Evolutionary conservation across 352 stramenopile genomes (phyloP).

Genomic region (Phytophthora parvispora): DNA sequence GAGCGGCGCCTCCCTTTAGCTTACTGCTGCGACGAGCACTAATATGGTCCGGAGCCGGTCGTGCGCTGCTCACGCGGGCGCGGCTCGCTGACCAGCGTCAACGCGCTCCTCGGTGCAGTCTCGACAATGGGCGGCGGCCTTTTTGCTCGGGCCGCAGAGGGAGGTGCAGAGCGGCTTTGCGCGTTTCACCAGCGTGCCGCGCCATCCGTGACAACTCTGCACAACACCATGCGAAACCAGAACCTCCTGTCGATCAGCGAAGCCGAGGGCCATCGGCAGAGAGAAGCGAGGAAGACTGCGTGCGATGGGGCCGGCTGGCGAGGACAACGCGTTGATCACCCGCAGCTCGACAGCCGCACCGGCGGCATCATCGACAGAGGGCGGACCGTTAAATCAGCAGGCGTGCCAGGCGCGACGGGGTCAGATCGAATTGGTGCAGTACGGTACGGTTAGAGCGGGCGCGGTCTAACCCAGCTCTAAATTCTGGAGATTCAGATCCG

Average conservation of each 20-base stretch:
- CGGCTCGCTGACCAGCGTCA: background rate
- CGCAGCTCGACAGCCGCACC: background rate
- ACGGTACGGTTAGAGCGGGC: background rate
- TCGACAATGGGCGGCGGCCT: conserved; percentile 6
- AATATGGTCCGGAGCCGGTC: no score
- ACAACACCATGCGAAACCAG: conserved; percentile 21
- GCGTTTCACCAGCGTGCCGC: conserved; percentile 6
- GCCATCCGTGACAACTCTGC: conserved; percentile 6
- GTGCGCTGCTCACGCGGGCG: background rate
- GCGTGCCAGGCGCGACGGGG: background rate
- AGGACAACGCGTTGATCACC: background rate
- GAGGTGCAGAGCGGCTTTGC: background rate
- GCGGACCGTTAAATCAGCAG: conserved; percentile 1
- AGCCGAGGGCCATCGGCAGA: background rate
- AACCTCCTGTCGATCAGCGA: conserved; percentile 12
- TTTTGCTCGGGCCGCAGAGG: background rate
- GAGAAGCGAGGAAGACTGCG: conserved; percentile 6
- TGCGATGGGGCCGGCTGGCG: conserved; percentile 13
- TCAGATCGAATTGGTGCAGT: conserved; percentile 1
- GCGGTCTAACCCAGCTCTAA: background rate
- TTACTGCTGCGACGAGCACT: background rate
- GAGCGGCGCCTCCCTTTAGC: no score
- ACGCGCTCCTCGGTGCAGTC: background rate
- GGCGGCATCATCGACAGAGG: conserved; percentile 5
- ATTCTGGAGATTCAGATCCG: background rate